Evolutionary conservation across 2,329 filamentous ascomycete genomes (phyloP), one percentile per base, ranked within the genome.

Genomic region (Ascochyta viciae-villosae): DNA sequence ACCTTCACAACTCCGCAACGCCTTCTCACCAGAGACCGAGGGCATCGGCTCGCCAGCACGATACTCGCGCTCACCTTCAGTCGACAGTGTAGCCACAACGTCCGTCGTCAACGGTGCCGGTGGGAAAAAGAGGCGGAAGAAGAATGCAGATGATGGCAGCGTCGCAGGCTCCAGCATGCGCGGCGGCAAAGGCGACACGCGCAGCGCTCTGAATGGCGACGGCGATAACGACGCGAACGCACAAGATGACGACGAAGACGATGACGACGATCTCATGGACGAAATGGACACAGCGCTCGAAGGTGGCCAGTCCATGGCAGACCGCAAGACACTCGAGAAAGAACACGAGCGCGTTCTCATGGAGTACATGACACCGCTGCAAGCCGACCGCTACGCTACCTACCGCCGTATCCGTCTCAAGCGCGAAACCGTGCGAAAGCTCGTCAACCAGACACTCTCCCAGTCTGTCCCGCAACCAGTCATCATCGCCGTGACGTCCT

Each of bases 371-470:
- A 85, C 88, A 44, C 74, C 76, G n/a, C 81, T 85, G 22, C 89
- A 92, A 72, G 86, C 87, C 64, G 82, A 86, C 50, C 83, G 89
- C 44, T 92, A 90, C 70, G 88, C 89, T 71, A 82, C 85, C 22
- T 92, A 87, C 84, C 84, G 89, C 58, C 85, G 86, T 9, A 85
- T 86, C 31, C 90, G 89, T 65, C 77, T 93, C 37, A 84, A 85
- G 22, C 87, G 89, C 62, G 83, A 86, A 6, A 86, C 88, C 16
- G 87, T 92, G 54, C 85, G 89, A 70, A 83, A 87, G 83, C 85
- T 93, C 58, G 88, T 92, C 71, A 94, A 93, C 68, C 89, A 90
- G 55, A 91, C 90, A 1, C 87, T 92, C 8, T 91, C 89, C 0
- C 90, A 93, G 72, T 92, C 89, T 1, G 90, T 91, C 0, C 89